Evolutionary conservation across 1,139 yeast species (phyloP).

Genomic region (Wickerhamomyces sp.): DNA sequence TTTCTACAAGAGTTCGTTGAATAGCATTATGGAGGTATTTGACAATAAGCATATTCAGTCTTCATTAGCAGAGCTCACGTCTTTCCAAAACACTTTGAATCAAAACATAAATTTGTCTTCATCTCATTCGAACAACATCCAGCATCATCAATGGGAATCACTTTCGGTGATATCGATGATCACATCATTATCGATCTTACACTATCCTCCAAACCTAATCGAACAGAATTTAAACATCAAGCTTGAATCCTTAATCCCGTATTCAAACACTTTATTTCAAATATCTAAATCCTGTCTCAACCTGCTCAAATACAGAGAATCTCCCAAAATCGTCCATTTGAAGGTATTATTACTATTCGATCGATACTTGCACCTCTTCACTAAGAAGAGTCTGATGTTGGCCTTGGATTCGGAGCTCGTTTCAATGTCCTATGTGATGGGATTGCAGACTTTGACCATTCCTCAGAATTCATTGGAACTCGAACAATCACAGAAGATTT

Average conservation of each 20-base stretch:
- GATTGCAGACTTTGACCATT: slow-evolving; percentile 14
- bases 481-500: slow-evolving; percentile 13
- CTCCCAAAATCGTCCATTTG: slow-evolving; percentile 14
- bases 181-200: slow-evolving; percentile 11
- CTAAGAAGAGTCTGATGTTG: slow-evolving; percentile 12
- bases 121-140: not conserved
- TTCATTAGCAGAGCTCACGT: not conserved
- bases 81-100: not conserved
- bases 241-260: slow-evolving; percentile 3
- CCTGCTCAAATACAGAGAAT: slow-evolving; percentile 14
- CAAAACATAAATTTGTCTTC: not conserved
- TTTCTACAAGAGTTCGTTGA: slow-evolving; percentile 10
- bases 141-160: slow-evolving; percentile 13
- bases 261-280: slow-evolving; percentile 13
- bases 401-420: slow-evolving; percentile 19
- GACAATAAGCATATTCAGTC: slow-evolving; percentile 9
- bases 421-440: slow-evolving; percentile 18
- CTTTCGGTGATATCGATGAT: slow-evolving; percentile 15
- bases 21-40: slow-evolving; percentile 12
- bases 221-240: slow-evolving; percentile 7
- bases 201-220: slow-evolving; percentile 9
- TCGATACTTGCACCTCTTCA: slow-evolving; percentile 11
- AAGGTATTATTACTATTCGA: slow-evolving; percentile 14
- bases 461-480: slow-evolving; percentile 18
- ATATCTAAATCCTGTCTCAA: slow-evolving; percentile 14